Percentiles rank a stretch among this genome's conserved stretches.
Conservation (phyloP, 768 basidiomycete genomes). For the Porphyrellus cyaneotinctus region DNA sequence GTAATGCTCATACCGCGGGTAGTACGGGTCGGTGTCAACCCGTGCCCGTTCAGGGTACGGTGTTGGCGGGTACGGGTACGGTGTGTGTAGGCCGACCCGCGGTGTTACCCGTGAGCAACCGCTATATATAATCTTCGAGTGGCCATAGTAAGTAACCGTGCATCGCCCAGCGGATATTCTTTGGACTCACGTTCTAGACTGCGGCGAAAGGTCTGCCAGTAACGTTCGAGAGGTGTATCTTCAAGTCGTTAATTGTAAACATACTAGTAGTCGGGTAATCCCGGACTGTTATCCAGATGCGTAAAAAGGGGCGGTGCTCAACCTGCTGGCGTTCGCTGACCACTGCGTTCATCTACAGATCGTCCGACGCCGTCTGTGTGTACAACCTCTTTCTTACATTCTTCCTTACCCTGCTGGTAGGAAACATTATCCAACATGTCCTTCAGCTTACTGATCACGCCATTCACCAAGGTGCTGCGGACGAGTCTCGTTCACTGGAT, state of each 20-base stretch:
- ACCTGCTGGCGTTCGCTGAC: not conserved
- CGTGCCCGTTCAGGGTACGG: too few species aligned
- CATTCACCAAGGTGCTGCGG: slow-evolving; percentile 12
- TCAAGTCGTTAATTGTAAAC: too few species aligned
- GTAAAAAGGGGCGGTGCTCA: slow-evolving; percentile 14
- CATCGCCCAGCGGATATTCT: too few species aligned
- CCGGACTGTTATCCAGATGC: not conserved
- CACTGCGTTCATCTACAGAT: not conserved
- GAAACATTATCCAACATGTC: not conserved
- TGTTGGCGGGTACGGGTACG: too few species aligned
- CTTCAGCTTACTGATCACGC: not conserved
- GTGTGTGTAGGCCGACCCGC: not conserved
- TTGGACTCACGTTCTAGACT: too few species aligned
- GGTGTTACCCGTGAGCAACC: not conserved
- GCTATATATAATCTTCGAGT: too few species aligned
- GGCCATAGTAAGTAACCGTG: too few species aligned
- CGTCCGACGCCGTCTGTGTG: not conserved
- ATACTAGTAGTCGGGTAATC: slow-evolving; percentile 4
- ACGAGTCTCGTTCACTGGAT: slow-evolving; percentile 3
- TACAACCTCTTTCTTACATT: not conserved
- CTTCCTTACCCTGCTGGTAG: not conserved
- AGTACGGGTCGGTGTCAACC: too few species aligned
- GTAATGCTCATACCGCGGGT: too few species aligned
- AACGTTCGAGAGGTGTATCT: too few species aligned
- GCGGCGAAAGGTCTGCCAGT: too few species aligned